Base-by-base conservation (phyloP, 371 early-diverging fungal genomes). In the Mortierella sp. region DNA sequence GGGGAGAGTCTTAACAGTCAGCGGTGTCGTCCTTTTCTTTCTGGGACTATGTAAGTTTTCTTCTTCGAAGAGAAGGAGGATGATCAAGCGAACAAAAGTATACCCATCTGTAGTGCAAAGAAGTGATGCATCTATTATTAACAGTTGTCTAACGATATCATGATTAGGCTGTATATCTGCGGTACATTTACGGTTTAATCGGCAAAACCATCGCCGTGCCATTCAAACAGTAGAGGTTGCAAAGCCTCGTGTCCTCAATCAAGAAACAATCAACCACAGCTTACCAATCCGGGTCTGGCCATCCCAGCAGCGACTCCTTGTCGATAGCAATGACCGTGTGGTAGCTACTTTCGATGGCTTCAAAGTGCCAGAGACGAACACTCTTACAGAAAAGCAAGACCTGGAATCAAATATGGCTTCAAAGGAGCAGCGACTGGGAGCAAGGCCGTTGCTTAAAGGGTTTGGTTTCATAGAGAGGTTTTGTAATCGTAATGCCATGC, bases 211-310 rank as follows among this genome's bases (percentile, higher is more conserved):
- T 37, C 65, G 55, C 5, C 54, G 12, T 3, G 32, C 28, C 6
- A n/a, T 71, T 1, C 75, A 67, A 3, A 24, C 26, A 20, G 51
- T 75, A 22, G 80, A 74, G 10, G 20, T 40, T 24, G 60, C 20
- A 22, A 74, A 75, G 30, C 28, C 54, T 2, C 55, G 28, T 6
- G 75, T 79, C 30, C 61, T 79, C 5, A 67, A 66, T 18, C 80
- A 79, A 55, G 24, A 52, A 14, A 32, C 62, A 10, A 68, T 75
- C 62, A 64, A 79, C 40, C 35, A 52, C 1, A 22, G 24, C n/a
- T 58, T 79, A 10, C 75, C 80, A 0, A 54, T 79, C 24, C 75
- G 80, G 10, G 70, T 75, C 49, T 79, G 64, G 55, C 75, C 80
- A 9, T 79, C 80, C 1, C 40, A 58, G 6, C 51, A 71, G 9